A percentile compares a stretch with the other conserved stretches of the same genome.
phyloP scores from a whole-genome alignment of 2,329 filamentous ascomycete species.

The Penicillium sp. region DNA sequence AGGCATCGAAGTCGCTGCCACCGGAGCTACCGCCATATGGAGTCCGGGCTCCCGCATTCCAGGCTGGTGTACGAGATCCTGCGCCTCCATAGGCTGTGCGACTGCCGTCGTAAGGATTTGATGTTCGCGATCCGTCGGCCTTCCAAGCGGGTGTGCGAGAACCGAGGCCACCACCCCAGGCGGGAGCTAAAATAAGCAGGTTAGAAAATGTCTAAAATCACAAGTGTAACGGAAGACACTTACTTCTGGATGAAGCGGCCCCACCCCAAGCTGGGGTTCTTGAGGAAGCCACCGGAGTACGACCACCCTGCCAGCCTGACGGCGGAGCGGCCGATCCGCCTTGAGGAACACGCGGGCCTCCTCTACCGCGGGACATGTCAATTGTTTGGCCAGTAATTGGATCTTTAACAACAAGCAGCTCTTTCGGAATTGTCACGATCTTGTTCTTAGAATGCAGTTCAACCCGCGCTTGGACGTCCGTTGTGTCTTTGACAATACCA shows the following conservation, averaged over 20 bases:
- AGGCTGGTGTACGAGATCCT: constrained; percentile 69
- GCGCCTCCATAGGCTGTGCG: constrained; percentile 78
- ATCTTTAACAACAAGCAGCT: constrained; percentile 83
- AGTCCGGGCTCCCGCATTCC: constrained; percentile 79
- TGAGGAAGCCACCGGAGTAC: constrained; percentile 71
- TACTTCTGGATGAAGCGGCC: constrained; percentile 63
- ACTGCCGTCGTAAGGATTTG: constrained; percentile 69
- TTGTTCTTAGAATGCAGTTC: constrained; percentile 96
- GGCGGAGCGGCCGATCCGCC: constrained; percentile 52
- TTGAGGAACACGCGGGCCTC: constrained; percentile 53
- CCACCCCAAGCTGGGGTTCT: constrained; percentile 77
- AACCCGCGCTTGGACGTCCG: constrained; percentile 81
- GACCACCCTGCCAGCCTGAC: constrained; percentile 67
- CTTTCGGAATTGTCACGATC: constrained; percentile 81
- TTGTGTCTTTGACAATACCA: constrained; percentile 94
- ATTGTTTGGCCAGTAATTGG: constrained; percentile 76
- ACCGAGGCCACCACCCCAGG: constrained; percentile 47
- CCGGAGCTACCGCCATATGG: constrained; percentile 68
- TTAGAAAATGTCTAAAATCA: constrained; percentile 28
- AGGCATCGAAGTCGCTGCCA: constrained; percentile 70
- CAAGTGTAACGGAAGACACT: constrained; percentile 42
- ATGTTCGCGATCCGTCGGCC: constrained; percentile 61
- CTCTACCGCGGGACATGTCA: constrained; percentile 63
- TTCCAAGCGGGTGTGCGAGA: constrained; percentile 58
- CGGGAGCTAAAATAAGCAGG: constrained; percentile 39